Conservation (phyloP, 108 stramenopile species). For the Cyclotella sp. region DNA sequence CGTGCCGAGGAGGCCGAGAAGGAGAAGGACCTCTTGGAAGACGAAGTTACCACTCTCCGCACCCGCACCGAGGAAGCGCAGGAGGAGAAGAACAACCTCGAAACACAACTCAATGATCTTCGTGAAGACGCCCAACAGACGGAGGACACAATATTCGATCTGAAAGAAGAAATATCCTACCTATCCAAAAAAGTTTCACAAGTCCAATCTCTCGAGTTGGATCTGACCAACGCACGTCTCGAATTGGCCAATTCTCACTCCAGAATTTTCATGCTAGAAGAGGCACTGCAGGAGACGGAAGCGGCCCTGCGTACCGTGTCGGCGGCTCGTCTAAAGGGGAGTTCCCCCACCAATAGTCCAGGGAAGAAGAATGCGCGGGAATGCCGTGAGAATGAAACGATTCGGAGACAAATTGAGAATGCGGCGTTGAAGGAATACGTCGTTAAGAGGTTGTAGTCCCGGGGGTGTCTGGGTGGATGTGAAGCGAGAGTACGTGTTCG, state of each 20-base stretch:
- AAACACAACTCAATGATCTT: neutral
- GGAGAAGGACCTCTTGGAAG: neutral
- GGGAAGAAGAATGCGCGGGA: neutral
- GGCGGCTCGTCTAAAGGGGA: neutral
- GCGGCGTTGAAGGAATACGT: slow-evolving; percentile 32
- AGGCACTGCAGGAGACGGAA: slow-evolving; percentile 24
- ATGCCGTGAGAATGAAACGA: neutral
- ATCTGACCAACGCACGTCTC: neutral
- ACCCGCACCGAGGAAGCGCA: neutral
- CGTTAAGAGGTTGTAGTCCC: slow-evolving; percentile 14
- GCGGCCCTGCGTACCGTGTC: slow-evolving; percentile 15
- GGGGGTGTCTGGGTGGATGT: neutral
- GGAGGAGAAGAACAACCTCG: neutral
- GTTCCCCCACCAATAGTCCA: neutral
- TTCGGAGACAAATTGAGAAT: slow-evolving; percentile 28
- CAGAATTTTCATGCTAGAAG: slow-evolving; percentile 9
- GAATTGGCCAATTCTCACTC: slow-evolving; percentile 16
- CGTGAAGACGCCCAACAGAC: neutral
- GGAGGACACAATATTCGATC: neutral
- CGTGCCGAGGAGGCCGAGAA: neutral
- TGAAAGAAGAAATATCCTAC: slow-evolving; percentile 9
- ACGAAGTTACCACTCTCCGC: neutral
- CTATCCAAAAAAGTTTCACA: slow-evolving; percentile 3
- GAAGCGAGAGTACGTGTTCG: too few species aligned
- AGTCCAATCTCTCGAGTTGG: slow-evolving; percentile 6